These are phyloP conservation scores for Chrysophaeum taylorii DNA, from an alignment of 352 stramenopile species.

Conservation along the genomic window DNA sequence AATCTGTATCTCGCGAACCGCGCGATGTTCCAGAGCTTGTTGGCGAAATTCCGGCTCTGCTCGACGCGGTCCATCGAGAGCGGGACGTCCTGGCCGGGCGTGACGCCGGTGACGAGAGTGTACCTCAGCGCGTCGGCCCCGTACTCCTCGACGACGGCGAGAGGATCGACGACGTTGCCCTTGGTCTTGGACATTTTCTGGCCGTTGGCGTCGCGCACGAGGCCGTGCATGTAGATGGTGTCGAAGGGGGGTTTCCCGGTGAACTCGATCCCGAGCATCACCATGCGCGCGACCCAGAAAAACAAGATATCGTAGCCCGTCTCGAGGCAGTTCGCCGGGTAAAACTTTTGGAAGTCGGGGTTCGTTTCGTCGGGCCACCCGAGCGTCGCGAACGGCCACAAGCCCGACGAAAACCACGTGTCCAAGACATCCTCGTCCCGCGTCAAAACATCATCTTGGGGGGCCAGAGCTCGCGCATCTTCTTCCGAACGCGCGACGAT, in stretches of 20 bases:
- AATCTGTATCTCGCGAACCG: constrained; percentile 77
- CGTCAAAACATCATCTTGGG: constrained; percentile 61
- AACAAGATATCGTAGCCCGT: constrained; percentile 99
- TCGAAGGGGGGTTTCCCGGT: constrained; percentile 91
- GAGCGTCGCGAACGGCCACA: constrained; percentile 85
- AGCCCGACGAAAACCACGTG: constrained; percentile 92
- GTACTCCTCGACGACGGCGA: constrained; percentile 76
- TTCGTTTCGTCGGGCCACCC: constrained; percentile 51
- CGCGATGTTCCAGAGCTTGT: constrained; percentile 99
- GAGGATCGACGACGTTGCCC: constrained; percentile 94
- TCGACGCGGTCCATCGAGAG: constrained; percentile 78
- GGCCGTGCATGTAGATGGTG: constrained; percentile 90
- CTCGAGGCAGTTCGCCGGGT: constrained; percentile 88
- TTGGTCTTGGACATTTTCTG: constrained; percentile 99
- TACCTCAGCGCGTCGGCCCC: constrained; percentile 67
- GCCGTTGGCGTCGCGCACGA: constrained; percentile 94
- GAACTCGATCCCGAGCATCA: constrained; percentile 89
- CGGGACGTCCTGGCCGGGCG: constrained; percentile 72
- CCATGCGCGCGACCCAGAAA: constrained; percentile 98
- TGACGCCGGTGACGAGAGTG: constrained; percentile 62
- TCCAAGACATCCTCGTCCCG: constrained; percentile 99
- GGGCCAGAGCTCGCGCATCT: constrained; percentile 39
- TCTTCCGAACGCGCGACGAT: constrained; percentile 45
- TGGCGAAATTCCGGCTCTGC: constrained; percentile 93
- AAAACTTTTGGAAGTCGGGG: constrained; percentile 73